These are phyloP conservation scores for Kregervanrija fluxuum DNA, from an alignment of 805 yeast genomes.

Conservation along the genomic window DNA sequence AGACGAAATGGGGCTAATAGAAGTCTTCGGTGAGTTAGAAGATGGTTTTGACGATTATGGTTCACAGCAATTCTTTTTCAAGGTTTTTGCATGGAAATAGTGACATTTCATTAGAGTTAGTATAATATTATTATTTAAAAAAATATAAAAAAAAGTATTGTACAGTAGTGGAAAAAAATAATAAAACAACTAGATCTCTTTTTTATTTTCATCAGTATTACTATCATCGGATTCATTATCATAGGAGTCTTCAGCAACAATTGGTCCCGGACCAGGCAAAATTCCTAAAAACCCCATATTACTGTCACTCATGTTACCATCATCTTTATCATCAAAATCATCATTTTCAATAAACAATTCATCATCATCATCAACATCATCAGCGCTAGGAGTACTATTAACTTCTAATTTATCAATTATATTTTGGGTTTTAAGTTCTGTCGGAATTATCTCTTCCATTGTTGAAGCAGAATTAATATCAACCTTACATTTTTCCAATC, in stretches of 20 bases:
- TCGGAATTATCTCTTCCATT: not conserved
- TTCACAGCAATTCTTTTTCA: conserved; percentile 49
- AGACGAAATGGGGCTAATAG: conserved; percentile 28
- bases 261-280: not conserved
- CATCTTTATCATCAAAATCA: conserved; percentile 10
- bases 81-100: conserved; percentile 21
- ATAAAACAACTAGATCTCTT: conserved; percentile 5
- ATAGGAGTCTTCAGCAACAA: not conserved
- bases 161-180: too few relatives aligned
- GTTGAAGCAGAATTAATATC: conserved; percentile 3
- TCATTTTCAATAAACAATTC: not conserved
- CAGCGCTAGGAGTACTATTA: not conserved
- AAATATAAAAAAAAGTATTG: too few relatives aligned
- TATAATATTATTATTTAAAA: too few relatives aligned
- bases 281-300: conserved; percentile 13
- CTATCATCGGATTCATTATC: not conserved
- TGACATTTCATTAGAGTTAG: conserved; percentile 7
- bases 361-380: conserved; percentile 14
- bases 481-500: conserved; percentile 20
- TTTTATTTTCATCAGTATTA: conserved; percentile 4
- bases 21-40: conserved; percentile 36
- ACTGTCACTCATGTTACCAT: not conserved
- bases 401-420: conserved; percentile 1
- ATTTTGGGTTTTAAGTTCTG: not conserved
- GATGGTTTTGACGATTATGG: conserved; percentile 87